phyloP scores from a whole-genome alignment of 148 eudicot genomes.

The Rhododendron williamsianum region DNA sequence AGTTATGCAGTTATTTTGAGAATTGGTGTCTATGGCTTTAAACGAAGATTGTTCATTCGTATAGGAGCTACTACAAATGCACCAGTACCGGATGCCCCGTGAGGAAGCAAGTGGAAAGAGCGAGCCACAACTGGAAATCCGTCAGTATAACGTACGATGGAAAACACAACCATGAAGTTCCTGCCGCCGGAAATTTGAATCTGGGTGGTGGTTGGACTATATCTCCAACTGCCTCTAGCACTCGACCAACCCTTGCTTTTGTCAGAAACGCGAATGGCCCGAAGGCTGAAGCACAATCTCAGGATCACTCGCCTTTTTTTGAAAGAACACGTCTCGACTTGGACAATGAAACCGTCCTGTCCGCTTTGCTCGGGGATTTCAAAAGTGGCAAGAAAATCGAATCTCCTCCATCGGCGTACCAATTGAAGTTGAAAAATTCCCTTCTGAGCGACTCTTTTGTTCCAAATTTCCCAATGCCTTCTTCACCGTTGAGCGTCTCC shows the following conservation, averaged over 20 bases:
- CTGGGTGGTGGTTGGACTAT: slow-evolving; percentile 23
- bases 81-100: slow-evolving; percentile 74
- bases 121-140: slow-evolving; percentile 46
- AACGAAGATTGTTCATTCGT: background rate
- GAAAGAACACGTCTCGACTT: slow-evolving; percentile 23
- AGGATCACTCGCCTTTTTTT: slow-evolving; percentile 34
- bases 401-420: slow-evolving; percentile 34
- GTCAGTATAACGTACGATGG: slow-evolving; percentile 71
- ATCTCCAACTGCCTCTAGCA: slow-evolving; percentile 21
- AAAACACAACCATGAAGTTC: slow-evolving; percentile 78
- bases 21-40: background rate
- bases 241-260: slow-evolving; percentile 24
- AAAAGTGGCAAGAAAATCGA: slow-evolving; percentile 23
- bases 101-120: slow-evolving; percentile 80
- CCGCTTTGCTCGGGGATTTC: slow-evolving; percentile 29
- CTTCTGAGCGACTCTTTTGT: slow-evolving; percentile 24
- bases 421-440: slow-evolving; percentile 29
- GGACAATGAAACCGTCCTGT: slow-evolving; percentile 24
- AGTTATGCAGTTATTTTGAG: background rate
- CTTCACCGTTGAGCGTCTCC: slow-evolving; percentile 21
- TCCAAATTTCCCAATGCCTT: slow-evolving; percentile 32
- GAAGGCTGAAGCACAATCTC: slow-evolving; percentile 34
- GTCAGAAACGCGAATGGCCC: slow-evolving; percentile 27
- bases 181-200: slow-evolving; percentile 43
- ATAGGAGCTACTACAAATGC: slow-evolving; percentile 90